Evolutionary conservation across 805 yeast species (phyloP), one percentile per base, ranked within the genome.

Genomic region (Saturnispora diversa): DNA sequence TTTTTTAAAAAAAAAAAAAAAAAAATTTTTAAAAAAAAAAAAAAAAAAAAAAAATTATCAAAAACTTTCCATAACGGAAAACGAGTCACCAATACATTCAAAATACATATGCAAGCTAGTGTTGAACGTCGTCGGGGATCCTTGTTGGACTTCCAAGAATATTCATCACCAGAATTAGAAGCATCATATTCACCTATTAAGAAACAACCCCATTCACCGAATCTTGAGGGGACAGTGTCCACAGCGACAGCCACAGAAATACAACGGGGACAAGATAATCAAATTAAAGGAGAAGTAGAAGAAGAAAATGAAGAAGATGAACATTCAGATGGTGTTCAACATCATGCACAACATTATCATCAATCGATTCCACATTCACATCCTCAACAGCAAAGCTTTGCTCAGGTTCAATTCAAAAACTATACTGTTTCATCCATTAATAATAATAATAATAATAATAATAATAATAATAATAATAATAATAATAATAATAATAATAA

Each of bases 331-430:
- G 11, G 6, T 24, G 27, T 11, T 24, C 10, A 24, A 24, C 27
- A 24, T 24, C 10, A 24, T n/a, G 12, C 6, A 24, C 11, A 9
- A 17, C 22, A 23, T 13, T 19, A 23, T 19, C 16, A n/a, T 17
- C 13, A 30, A 30, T 30, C 33, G 33, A 30, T n/a, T n/a, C n/a
- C n/a, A n/a, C n/a, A n/a, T n/a, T n/a, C n/a, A n/a, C 33, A 17
- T 30, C 22, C 17, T 5, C 11, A 20, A 5, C 19, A 21, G 12
- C 33, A 21, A 6, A 44, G 45, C 12, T 31, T 40, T 22, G 30
- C 46, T 9, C 26, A 44, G 20, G 29, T 42, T 17, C 46, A 42
- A 7, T 53, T 56, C 20, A 50, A 59, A 9, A 50, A 57, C 6
- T 52, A 54, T 29, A 39, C 47, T 6, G 40, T 49, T 16, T 44